Conservation (phyloP, 139 green algal genomes). For the Chlamydomonas asymmetrica region DNA sequence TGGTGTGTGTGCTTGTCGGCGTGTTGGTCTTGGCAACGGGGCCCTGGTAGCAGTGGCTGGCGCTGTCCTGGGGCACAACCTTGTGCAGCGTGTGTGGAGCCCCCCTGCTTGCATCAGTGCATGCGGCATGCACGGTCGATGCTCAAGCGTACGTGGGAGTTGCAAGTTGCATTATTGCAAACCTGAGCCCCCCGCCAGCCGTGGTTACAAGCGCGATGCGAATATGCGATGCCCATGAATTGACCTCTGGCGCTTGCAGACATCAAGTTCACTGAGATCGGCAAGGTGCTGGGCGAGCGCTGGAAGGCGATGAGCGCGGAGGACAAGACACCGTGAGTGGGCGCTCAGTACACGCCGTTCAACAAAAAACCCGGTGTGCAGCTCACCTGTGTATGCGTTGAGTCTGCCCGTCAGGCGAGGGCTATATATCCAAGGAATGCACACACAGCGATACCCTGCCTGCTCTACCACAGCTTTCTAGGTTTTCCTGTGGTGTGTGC, state of each 20-base stretch:
- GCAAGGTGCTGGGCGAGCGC: slow-evolving; percentile 72
- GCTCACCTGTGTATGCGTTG: not conserved
- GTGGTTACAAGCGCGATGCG: not conserved
- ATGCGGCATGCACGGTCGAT: not conserved
- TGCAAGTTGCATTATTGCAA: not conserved
- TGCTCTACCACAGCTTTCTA: not conserved
- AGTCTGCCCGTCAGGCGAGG: not conserved
- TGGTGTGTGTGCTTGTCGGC: too few species aligned
- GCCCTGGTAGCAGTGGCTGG: too few species aligned
- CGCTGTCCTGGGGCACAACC: too few species aligned
- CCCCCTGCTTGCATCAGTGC: not conserved
- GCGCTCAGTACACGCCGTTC: not conserved
- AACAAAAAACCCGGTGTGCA: not conserved
- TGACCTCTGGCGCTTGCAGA: slow-evolving; percentile 18
- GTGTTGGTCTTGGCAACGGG: too few species aligned
- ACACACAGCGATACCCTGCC: not conserved
- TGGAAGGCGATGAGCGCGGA: slow-evolving; percentile 73
- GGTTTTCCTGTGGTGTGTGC: not conserved
- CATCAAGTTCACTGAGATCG: slow-evolving; percentile 70
- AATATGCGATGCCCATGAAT: too few species aligned
- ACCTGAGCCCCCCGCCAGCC: not conserved
- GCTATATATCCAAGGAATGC: not conserved
- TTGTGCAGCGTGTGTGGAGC: too few species aligned
- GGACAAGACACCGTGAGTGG: slow-evolving; percentile 63
- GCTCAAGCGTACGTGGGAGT: not conserved